Percentiles rank a stretch among this genome's conserved stretches.
phyloP scores from a whole-genome alignment of 768 basidiomycete species.

The Mrakia blollopis region DNA sequence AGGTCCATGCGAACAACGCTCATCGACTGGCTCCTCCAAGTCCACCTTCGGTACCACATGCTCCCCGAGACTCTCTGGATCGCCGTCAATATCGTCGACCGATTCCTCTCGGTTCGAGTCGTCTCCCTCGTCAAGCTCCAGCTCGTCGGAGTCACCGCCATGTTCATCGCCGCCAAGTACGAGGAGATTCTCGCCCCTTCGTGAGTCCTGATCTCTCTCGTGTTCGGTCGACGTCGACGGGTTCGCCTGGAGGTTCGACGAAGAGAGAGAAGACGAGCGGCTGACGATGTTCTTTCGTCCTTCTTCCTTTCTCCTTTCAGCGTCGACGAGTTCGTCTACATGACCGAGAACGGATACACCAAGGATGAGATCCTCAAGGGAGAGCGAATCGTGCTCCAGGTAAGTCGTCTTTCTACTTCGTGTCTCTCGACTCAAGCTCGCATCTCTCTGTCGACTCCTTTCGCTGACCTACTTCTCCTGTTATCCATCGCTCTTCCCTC shows the following conservation, averaged over 20 bases:
- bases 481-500: slow-evolving; percentile 1
- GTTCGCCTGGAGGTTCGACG: background rate
- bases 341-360: slow-evolving; percentile 91
- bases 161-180: slow-evolving; percentile 99
- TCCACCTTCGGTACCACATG: slow-evolving; percentile 98
- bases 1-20: slow-evolving; percentile 95
- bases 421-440: background rate
- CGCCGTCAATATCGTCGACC: slow-evolving; percentile 91
- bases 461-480: background rate
- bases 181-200: slow-evolving; percentile 97
- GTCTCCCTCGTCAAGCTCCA: slow-evolving; percentile 87
- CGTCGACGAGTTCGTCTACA: slow-evolving; percentile 96
- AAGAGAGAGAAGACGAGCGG: background rate
- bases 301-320: slow-evolving; percentile 33
- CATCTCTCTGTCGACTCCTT: background rate
- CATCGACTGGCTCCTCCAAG: slow-evolving; percentile 96
- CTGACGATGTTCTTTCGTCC: background rate
- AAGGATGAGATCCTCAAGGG: slow-evolving; percentile 97
- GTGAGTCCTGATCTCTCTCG: slow-evolving; percentile 35
- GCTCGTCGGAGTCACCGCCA: slow-evolving; percentile 95
- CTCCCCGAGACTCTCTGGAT: slow-evolving; percentile 99
- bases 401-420: slow-evolving; percentile 28
- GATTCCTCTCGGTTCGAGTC: slow-evolving; percentile 80
- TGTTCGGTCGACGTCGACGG: background rate
- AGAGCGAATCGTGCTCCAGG: slow-evolving; percentile 87